A percentile compares a stretch with the other conserved stretches of the same genome.
phyloP scores from a whole-genome alignment of 441 rosid species.

The Kokia cookei region DNA sequence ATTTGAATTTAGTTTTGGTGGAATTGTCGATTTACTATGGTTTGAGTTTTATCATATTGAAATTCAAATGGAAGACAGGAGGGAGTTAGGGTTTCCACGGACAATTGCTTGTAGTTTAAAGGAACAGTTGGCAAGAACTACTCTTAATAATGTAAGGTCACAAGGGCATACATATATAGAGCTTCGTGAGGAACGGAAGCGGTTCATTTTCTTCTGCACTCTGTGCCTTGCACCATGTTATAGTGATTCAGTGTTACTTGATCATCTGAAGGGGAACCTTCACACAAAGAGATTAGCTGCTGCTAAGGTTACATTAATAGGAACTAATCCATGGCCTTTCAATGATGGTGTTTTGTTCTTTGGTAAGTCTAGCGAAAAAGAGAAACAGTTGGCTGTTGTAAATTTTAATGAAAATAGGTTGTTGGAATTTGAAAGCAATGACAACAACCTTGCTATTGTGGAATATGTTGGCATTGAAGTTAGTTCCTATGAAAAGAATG shows the following conservation, averaged over 20 bases:
- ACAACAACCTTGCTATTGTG: constrained; percentile 46
- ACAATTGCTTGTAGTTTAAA: constrained; percentile 38
- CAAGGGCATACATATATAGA: constrained; percentile 68
- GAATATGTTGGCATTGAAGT: constrained; percentile 29
- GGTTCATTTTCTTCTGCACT: constrained; percentile 74
- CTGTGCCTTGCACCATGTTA: constrained; percentile 84
- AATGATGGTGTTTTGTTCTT: constrained; percentile 66
- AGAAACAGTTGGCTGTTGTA: constrained; percentile 9
- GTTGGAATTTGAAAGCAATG: constrained; percentile 26
- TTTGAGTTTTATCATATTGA: background rate
- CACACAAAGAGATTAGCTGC: constrained; percentile 64
- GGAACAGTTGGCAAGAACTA: constrained; percentile 63
- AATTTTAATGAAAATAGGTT: constrained; percentile 12
- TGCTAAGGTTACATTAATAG: constrained; percentile 46
- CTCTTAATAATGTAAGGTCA: constrained; percentile 49
- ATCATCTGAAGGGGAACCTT: constrained; percentile 76
- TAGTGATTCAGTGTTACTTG: constrained; percentile 61
- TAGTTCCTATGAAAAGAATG: constrained; percentile 9
- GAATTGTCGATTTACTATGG: background rate
- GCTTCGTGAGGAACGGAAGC: constrained; percentile 74
- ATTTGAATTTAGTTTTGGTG: constrained; percentile 1
- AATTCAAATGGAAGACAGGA: constrained; percentile 48
- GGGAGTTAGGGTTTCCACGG: constrained; percentile 49
- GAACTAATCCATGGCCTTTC: background rate
- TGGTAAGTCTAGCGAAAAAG: constrained; percentile 34